Evolutionary conservation across 192 early-diverging fungal species (phyloP), one percentile per base, ranked within the genome.

Genomic region (Funneliformis geosporum): DNA sequence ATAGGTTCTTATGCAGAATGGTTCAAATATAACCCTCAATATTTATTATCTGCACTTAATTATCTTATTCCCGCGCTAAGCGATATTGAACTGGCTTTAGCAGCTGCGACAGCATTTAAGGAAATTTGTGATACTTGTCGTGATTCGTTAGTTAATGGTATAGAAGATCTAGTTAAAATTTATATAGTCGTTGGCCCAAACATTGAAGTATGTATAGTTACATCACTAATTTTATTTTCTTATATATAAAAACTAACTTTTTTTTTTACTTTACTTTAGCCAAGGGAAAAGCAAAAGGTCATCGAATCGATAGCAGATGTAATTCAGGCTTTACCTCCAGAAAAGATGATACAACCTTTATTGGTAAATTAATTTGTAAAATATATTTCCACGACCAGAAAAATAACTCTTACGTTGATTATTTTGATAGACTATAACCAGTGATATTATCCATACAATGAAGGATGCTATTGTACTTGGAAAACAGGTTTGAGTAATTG

Each of bases 61-160:
- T 91, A 90, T 79, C 86, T 94, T 46, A 87, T 92, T 25, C 86
- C 90, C 0, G 88, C 86, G 60, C 73, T 94, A 65, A 86, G 84
- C 42, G 83, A 90, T 25, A 86, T 90, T 0, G 77, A 85, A 67
- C 79, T 91, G 8, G 89, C 92, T 10, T 83, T 82, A 5, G 69
- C 85, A n/a, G 92, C 93, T 4, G 92, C 90, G n/a, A 84, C 84
- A 5, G 86, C 92, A 2, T 89, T 94, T 16, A 88, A 91, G 18
- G 86, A 86, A 42, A 89, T 94, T 55, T 94, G 93, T 78, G 92
- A 94, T 67, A 87, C 86, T 62, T 94, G 93, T 77, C 88, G 92
- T 47, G 85, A 88, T 28, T 86, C 88, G n/a, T 80, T 94, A 4
- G 82, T 90, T 1, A 87, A 84, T 1, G 90, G 85, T 0, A 84